Evolutionary conservation across 371 early-diverging fungal genomes (phyloP).

Genomic region (Syncephalastrum sp.): DNA sequence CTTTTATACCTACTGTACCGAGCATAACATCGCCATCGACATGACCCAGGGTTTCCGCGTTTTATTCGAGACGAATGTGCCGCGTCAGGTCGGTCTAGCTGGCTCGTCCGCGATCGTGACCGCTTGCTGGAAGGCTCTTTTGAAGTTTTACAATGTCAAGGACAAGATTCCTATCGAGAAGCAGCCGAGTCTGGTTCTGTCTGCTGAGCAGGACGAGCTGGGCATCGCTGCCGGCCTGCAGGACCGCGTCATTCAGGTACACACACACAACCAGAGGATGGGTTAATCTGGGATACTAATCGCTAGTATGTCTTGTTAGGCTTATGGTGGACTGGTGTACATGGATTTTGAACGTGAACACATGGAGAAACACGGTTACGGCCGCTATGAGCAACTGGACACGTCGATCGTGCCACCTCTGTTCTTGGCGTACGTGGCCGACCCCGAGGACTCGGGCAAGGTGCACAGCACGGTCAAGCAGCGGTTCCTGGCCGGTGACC

Average conservation of each 20-base stretch:
- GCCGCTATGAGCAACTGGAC: conserved; percentile 51
- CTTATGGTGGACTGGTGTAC: conserved; percentile 63
- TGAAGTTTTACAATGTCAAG: conserved; percentile 44
- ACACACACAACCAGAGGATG: background rate
- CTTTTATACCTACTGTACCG: conserved; percentile 48
- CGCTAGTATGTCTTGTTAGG: conserved; percentile 7
- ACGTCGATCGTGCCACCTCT: conserved; percentile 38
- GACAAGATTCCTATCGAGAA: conserved; percentile 45
- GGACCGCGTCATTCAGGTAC: conserved; percentile 69
- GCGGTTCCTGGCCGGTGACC: conserved; percentile 55
- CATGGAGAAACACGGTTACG: conserved; percentile 59
- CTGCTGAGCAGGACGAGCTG: conserved; percentile 62
- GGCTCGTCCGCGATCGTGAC: conserved; percentile 69
- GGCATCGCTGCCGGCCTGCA: conserved; percentile 69
- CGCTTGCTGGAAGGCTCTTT: conserved; percentile 56
- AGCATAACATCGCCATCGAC: conserved; percentile 36
- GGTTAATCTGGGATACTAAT: background rate
- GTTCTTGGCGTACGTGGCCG: conserved; percentile 60
- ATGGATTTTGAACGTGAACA: conserved; percentile 66
- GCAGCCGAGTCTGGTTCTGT: conserved; percentile 59
- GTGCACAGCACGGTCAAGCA: conserved; percentile 63
- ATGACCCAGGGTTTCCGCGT: conserved; percentile 53
- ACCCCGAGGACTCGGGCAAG: conserved; percentile 68
- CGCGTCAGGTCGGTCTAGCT: conserved; percentile 74
- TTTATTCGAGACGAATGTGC: conserved; percentile 63